phyloP scores from a whole-genome alignment of 2,329 filamentous ascomycete species.

The Pestalotiopsis sp. region DNA sequence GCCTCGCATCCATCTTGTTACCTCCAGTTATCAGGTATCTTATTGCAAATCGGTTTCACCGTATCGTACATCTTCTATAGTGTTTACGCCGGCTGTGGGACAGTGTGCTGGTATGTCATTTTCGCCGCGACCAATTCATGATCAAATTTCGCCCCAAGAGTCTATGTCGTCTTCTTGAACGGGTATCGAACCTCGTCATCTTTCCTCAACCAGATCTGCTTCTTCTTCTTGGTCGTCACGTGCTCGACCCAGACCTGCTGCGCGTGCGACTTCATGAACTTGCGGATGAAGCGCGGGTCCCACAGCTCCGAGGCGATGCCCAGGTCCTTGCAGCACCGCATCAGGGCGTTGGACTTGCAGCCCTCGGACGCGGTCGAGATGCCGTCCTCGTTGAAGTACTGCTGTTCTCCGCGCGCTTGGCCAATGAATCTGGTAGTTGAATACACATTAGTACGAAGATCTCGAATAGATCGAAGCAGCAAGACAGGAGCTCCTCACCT shows the following conservation, averaged over 20 bases:
- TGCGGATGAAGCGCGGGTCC: conserved; percentile 89
- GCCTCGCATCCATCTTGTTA: background rate
- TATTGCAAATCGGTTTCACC: background rate
- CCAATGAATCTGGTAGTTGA: conserved; percentile 71
- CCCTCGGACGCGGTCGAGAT: conserved; percentile 95
- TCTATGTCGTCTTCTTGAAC: conserved; percentile 44
- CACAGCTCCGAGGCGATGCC: conserved; percentile 94
- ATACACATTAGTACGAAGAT: background rate
- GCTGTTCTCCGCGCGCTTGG: conserved; percentile 91
- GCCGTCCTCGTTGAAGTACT: conserved; percentile 86
- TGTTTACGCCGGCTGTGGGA: background rate
- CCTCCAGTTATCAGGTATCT: background rate
- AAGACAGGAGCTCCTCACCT: conserved; percentile 57
- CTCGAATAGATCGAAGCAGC: background rate
- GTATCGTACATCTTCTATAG: background rate
- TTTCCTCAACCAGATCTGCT: conserved; percentile 85
- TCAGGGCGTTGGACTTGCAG: conserved; percentile 95
- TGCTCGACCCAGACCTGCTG: conserved; percentile 92
- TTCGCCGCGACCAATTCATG: background rate
- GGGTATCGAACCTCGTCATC: conserved; percentile 73
- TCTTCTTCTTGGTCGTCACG: conserved; percentile 81
- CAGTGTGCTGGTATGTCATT: no score
- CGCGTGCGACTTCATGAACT: conserved; percentile 74
- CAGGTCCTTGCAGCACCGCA: conserved; percentile 98
- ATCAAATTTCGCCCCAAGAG: background rate